Base-by-base conservation (phyloP, 169 alveolate genomes). In the Plasmodium gallinaceum region DNA sequence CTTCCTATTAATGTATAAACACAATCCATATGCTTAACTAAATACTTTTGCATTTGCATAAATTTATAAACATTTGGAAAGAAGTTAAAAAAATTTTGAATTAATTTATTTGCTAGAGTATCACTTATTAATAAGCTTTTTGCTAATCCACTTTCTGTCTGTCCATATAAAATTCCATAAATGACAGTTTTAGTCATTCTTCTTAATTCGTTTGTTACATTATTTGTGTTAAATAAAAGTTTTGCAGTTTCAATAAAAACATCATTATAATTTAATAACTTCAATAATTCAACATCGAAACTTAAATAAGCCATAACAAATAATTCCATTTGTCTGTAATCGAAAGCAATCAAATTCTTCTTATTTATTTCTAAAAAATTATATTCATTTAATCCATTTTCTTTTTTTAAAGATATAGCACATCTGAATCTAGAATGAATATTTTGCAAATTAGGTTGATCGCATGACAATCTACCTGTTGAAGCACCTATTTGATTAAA, bases 391-490 rank as follows among this genome's bases (percentile, higher is more conserved):
- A n/a, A 10, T n/a, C 43, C 32, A 7, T 51, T 62, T 10, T 12
- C 71, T 39, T 10, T 2, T 52, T 85, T 69, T 54, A 70, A 52
- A 0, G 92, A 85, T 58, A 85, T 22, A 16, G 92, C 87, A 43
- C 88, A 85, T 14, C 92, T 65, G 64, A 85, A 85, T 51, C 70
- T 70, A 7, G 92, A 69, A 62, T 88, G 96, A 12, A 93, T 88
- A 12, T 92, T 93, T 64, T 93, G 96, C 66, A 93, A 45, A 48
- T 93, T 93, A 14, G 91, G 95, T 45, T 86, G 80, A 22, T 91
- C 92, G 48, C 94, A 80, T 0, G 96, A 93, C 16, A 93, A 68
- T 10, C 96, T 71, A 5, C 96, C 96, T 1, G 96, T 93, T 39
- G 93, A 93, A 1, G 96, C 90, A 32, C 92, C 91, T 32, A 94